Conservation (phyloP, 805 yeast genomes). For the Ogataea methanolica region DNA sequence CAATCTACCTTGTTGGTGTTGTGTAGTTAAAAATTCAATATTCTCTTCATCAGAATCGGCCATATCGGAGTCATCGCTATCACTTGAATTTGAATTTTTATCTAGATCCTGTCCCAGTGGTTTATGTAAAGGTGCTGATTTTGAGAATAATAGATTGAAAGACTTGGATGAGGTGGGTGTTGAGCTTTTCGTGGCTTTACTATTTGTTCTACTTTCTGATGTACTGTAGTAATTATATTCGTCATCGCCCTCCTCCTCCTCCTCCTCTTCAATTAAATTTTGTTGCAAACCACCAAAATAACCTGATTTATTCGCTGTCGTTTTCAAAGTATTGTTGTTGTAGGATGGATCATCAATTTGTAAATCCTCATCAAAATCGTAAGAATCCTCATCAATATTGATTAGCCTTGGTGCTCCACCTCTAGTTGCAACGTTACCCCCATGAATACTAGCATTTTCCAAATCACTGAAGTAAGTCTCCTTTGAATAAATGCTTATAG, state of each 20-base stretch:
- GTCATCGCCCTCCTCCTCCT: constrained; percentile 10
- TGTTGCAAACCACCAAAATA: constrained; percentile 17
- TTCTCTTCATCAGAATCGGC: constrained; percentile 31
- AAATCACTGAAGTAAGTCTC: constrained; percentile 31
- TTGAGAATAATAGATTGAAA: constrained; percentile 3
- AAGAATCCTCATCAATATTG: constrained; percentile 22
- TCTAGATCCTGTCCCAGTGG: constrained; percentile 4
- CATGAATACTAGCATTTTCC: constrained; percentile 30
- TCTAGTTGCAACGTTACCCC: constrained; percentile 27
- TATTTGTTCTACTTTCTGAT: background rate
- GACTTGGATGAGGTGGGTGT: background rate
- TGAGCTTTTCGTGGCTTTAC: background rate
- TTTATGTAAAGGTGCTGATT: constrained; percentile 3
- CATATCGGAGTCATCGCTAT: constrained; percentile 21
- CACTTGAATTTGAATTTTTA: constrained; percentile 4
- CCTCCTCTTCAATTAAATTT: constrained; percentile 22
- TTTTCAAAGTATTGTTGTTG: background rate
- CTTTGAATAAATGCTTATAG: constrained; percentile 26
- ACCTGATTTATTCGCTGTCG: constrained; percentile 14
- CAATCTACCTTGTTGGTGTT: constrained; percentile 19
- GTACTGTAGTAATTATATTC: background rate
- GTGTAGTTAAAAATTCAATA: constrained; percentile 24
- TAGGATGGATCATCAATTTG: background rate
- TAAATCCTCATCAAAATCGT: constrained; percentile 18
- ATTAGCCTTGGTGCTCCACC: constrained; percentile 25